Evolutionary conservation across 2,329 filamentous ascomycete species (phyloP).

Genomic region (Tolypocladium endophyticum): DNA sequence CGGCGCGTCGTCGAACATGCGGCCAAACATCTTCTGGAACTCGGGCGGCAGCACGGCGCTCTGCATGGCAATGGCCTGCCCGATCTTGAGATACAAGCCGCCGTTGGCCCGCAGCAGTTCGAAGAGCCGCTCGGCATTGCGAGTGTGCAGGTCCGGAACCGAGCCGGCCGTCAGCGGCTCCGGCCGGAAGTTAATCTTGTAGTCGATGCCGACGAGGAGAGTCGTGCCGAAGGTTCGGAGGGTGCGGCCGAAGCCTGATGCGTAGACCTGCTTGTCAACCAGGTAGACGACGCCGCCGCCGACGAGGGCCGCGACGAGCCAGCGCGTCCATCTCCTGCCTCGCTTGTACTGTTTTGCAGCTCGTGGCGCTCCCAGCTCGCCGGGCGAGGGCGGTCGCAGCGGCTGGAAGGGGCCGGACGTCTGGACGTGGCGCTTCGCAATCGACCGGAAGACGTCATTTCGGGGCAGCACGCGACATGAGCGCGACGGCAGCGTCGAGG

Average conservation of each 20-base stretch:
- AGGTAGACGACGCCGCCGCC: constrained; percentile 53
- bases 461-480: constrained; percentile 6
- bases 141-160: constrained; percentile 67
- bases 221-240: constrained; percentile 73
- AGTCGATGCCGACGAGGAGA: constrained; percentile 75
- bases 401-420: constrained; percentile 44
- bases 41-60: constrained; percentile 85
- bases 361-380: constrained; percentile 62
- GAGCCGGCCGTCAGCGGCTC: constrained; percentile 64
- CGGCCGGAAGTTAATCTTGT: constrained; percentile 90
- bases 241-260: constrained; percentile 67
- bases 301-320: constrained; percentile 52
- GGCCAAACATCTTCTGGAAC: constrained; percentile 90
- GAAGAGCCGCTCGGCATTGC: constrained; percentile 76
- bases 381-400: constrained; percentile 67
- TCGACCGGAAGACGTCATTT: constrained; percentile 2
- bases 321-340: constrained; percentile 65
- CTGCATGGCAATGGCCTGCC: constrained; percentile 98
- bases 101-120: constrained; percentile 77
- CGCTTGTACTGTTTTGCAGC: constrained; percentile 61
- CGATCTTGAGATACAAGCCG: constrained; percentile 92
- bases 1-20: constrained; percentile 96
- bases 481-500: constrained; percentile 2
- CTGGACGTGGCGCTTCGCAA: constrained; percentile 15
- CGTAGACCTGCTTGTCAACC: constrained; percentile 65